Evolutionary conservation across 768 basidiomycete genomes (phyloP).

Genomic region (Trametes cinnabarina): DNA sequence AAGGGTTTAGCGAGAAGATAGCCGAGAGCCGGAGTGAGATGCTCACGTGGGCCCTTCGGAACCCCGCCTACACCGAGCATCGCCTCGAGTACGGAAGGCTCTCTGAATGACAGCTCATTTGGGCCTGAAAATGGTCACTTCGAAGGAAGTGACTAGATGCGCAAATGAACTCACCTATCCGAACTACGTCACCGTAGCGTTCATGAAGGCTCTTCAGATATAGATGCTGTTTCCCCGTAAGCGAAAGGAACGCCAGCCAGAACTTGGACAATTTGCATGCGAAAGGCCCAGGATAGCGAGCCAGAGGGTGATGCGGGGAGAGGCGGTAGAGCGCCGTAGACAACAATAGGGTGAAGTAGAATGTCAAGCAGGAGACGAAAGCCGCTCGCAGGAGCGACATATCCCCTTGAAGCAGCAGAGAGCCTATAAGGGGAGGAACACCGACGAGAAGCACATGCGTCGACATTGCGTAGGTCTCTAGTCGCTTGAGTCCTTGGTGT

Average conservation of each 20-base stretch:
- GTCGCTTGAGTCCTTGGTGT: neutral
- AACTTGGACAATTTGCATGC: constrained; percentile 30
- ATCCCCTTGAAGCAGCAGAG: neutral
- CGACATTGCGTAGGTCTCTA: neutral
- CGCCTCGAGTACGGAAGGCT: neutral
- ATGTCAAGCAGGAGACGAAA: neutral
- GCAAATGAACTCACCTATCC: constrained; percentile 31
- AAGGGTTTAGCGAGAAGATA: neutral
- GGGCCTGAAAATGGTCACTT: neutral
- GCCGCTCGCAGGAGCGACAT: neutral
- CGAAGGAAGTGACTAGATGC: neutral
- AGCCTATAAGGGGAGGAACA: neutral
- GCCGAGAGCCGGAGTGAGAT: no score
- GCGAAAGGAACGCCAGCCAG: constrained; percentile 22
- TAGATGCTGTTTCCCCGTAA: constrained; percentile 30
- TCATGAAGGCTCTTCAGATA: constrained; percentile 34
- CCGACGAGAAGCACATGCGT: neutral
- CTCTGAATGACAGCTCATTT: constrained; percentile 18
- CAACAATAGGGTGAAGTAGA: neutral
- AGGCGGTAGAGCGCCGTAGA: constrained; percentile 37
- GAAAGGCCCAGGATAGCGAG: constrained; percentile 36
- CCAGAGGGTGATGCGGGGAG: constrained; percentile 40
- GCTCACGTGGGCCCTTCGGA: constrained; percentile 43
- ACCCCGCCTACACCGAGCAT: constrained; percentile 31
- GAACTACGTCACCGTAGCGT: constrained; percentile 36